Base-by-base conservation (phyloP, 345 rosid genomes). In the Erysimum cheiranthoides region DNA sequence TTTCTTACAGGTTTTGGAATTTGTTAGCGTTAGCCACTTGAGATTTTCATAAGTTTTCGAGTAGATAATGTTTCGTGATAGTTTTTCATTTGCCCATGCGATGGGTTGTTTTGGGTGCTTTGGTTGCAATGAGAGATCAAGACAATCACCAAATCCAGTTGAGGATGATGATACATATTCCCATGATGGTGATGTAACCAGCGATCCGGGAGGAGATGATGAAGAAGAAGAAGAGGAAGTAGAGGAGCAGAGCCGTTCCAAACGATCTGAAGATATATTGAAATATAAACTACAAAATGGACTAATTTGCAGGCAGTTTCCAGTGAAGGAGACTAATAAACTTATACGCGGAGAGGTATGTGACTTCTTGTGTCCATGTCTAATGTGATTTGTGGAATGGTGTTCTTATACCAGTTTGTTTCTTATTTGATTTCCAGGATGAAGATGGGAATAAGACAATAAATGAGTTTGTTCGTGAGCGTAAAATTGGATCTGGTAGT, bases 41-140 rank as follows among this genome's bases (percentile, higher is more conserved):
- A 17, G 36, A 18, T 31, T 52, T 40, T 9, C n/a, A 6, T 7
- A 39, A 1, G 5, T 49, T 17, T 61, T 5, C 42, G 61, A 61
- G 61, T 72, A 52, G 71, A 65, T 42, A 32, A 74, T 65, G 78
- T 65, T 74, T 45, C 40, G 50, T 57, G 72, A 66, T 74, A 74
- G 30, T 36, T 46, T 74, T 35, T 35, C 51, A 8, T 65, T 42
- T 64, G 28, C 36, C 70, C 70, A 53, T 18, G 46, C 11, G 10
- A 35, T 70, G 38, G 64, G 68, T 49, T 71, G 60, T 28, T 61
- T 61, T 39, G 66, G 66, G 2, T 61, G 66, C 6, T 61, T 61
- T 61, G 66, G 66, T 38, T 6, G 12, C 6, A 39, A 49, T 39
- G 49, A 25, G 34, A 61, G 66, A 61, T 21, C 66, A 4, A 21